Evolutionary conservation across 2,329 filamentous ascomycete species (phyloP), one percentile per base, ranked within the genome.

Genomic region (Verticillium isaacii): DNA sequence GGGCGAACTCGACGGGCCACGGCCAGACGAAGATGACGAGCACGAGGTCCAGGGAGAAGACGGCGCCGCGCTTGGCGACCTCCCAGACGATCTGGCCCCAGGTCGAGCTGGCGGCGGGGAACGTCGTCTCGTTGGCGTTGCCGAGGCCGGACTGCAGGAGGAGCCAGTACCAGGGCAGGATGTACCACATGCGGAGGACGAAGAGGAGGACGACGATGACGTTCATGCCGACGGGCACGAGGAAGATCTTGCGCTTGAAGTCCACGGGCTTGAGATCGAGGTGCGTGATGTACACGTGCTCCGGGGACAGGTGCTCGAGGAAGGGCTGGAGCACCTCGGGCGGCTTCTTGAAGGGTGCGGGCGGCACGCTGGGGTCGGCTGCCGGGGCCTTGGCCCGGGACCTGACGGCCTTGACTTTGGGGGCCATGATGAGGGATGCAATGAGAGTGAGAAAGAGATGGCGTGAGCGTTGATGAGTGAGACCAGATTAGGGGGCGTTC

Each of bases 221-320:
- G 75, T 97, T 97, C 76, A 97, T 86, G 19, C 87, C 74, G 19
- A 92, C 82, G 17, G 93, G 92, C 1, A 97, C 87, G 57, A 87
- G 69, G 76, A 97, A 97, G 69, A 96, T 89, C 70, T 91, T 90
- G 72, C 85, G 85, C 77, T 97, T 97, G 77, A 93, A 86, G 32
- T 82, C 80, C 23, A 77, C 75, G 0, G 88, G 87, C 64, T 89
- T 87, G 63, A 77, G 78, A 80, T 97, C 93, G 75, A 96, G 80
- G 78, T 97, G 93, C 34, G 89, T 83, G 69, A 97, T 85, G 82
- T 97, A 97, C 72, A 96, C 83, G 74, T 91, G 86, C 61, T 84
- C 77, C 61, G 84, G 80, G 62, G 87, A 83, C 63, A 97, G 87
- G 54, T 80, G 83, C 39, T 83, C 77, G 70, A 90, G 82, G 72